Percentiles rank a stretch among this genome's conserved stretches.
Conservation (phyloP, 1,284 basidiomycete species). For the Naganishia sp. region DNA sequence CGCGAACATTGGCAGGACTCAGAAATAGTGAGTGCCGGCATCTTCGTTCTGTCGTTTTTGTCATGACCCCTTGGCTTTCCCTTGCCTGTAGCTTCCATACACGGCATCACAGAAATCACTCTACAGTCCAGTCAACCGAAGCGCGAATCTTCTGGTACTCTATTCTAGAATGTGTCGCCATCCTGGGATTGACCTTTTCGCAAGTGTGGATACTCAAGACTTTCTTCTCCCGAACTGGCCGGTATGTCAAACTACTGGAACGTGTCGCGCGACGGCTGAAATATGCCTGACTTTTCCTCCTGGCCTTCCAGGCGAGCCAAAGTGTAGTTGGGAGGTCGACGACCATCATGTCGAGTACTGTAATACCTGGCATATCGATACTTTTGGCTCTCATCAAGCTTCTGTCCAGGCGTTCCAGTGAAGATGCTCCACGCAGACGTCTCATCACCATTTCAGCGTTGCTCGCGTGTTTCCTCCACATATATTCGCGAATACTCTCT, state of each 20-base stretch:
- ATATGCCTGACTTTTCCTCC: neutral
- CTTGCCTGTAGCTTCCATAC: slow-evolving; percentile 47
- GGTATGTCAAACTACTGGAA: slow-evolving; percentile 51
- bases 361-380: too few relatives aligned
- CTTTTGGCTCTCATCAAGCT: too few relatives aligned
- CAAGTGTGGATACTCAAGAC: slow-evolving; percentile 89
- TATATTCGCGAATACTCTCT: too few relatives aligned
- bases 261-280: neutral
- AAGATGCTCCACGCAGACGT: too few relatives aligned
- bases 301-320: slow-evolving; percentile 6
- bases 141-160: slow-evolving; percentile 82
- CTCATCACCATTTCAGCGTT: too few relatives aligned
- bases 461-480: too few relatives aligned
- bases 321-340: neutral
- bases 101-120: slow-evolving; percentile 46
- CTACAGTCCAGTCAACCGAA: slow-evolving; percentile 47
- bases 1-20: slow-evolving; percentile 80
- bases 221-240: slow-evolving; percentile 85
- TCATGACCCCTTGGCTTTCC: neutral
- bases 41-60: neutral
- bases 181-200: slow-evolving; percentile 74
- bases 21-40: slow-evolving; percentile 72
- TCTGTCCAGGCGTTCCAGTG: too few relatives aligned
- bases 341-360: too few relatives aligned
- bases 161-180: slow-evolving; percentile 70